Evolutionary conservation across 352 stramenopile species (phyloP).

Genomic region (Phytophthora boehmeriae): DNA sequence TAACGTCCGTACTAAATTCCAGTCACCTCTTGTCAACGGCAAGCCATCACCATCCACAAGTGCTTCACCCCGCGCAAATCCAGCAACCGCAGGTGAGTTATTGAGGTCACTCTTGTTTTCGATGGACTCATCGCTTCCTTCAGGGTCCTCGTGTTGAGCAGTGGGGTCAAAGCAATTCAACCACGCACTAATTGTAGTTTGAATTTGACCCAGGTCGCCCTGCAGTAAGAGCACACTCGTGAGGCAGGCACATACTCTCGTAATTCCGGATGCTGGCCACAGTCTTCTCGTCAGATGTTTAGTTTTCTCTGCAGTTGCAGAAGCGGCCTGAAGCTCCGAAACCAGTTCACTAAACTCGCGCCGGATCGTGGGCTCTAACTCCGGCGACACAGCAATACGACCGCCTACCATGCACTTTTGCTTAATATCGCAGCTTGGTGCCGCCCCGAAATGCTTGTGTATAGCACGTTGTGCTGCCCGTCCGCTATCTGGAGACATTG

Average conservation of each 20-base stretch:
- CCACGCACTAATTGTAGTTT: slow-evolving; percentile 61
- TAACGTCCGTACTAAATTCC: slow-evolving; percentile 80
- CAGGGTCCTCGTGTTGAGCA: slow-evolving; percentile 51
- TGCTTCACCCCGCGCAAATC: slow-evolving; percentile 72
- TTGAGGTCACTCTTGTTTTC: slow-evolving; percentile 35
- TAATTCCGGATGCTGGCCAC: slow-evolving; percentile 84
- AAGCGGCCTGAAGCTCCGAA: slow-evolving; percentile 67
- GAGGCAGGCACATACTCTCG: slow-evolving; percentile 76
- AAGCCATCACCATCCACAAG: slow-evolving; percentile 80
- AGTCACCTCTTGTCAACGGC: slow-evolving; percentile 80
- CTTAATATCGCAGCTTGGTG: slow-evolving; percentile 74
- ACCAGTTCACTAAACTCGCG: slow-evolving; percentile 69
- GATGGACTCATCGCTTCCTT: slow-evolving; percentile 29
- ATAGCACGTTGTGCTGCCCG: slow-evolving; percentile 66
- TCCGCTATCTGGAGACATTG: slow-evolving; percentile 57
- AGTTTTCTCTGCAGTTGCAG: slow-evolving; percentile 67
- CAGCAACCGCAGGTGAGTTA: slow-evolving; percentile 20
- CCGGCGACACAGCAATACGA: slow-evolving; percentile 58
- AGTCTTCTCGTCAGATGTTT: slow-evolving; percentile 60
- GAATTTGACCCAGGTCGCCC: slow-evolving; percentile 62
- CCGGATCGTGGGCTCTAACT: slow-evolving; percentile 67
- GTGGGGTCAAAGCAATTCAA: slow-evolving; percentile 82
- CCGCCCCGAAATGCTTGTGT: slow-evolving; percentile 71
- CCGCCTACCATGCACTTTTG: slow-evolving; percentile 77
- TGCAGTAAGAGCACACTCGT: slow-evolving; percentile 79